Base-by-base conservation (phyloP, 805 yeast genomes). In the Spathaspora boniae region DNA sequence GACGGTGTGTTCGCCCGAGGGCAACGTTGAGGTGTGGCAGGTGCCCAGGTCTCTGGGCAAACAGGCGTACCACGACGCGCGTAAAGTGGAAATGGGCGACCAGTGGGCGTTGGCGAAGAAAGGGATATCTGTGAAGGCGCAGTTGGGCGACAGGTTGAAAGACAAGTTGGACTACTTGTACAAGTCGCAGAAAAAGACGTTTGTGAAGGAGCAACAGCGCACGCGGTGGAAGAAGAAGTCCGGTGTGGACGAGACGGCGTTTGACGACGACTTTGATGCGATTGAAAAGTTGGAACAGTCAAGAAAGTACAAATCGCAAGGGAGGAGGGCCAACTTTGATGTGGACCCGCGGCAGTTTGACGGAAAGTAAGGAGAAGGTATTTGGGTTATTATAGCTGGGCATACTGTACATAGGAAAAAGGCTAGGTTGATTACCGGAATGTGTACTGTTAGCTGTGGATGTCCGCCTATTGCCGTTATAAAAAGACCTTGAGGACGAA, bases 11-110 rank as follows among this genome's bases (percentile, higher is more conserved):
- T 78, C 86, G 0, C 75, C 89, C 0, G 71, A 81, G 9, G 96
- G 96, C 1, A 72, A 74, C 31, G 59, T 91, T 28, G 97, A 91
- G 59, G 78, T 80, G 40, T 88, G 97, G 96, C 80, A 80, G 11
- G 74, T 93, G 2, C 82, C 97, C 0, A 84, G 81, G 54, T 79
- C 94, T 14, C 69, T 75, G 36, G 84, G 86, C 5, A 77, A 78
- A 42, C 82, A 77, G 42, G 77, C 68, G 2, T 93, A 86, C 47
- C 94, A 86, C 51, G 98, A 93, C 63, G 96, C 96, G 0, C 71
- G 97, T 37, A 91, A 93, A 56, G 76, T 86, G 0, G 59, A 58
- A n/a, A 74, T 76, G 52, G 96, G 96, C 16, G 98, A 93, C 54
- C 60, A 81, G 34, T 93, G 98, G 98, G 81, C 84, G 1, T 50